A percentile compares a stretch with the other conserved stretches of the same genome.
Conservation (phyloP, 176 grass and related monocot genomes). For the Leersia perrieri region DNA sequence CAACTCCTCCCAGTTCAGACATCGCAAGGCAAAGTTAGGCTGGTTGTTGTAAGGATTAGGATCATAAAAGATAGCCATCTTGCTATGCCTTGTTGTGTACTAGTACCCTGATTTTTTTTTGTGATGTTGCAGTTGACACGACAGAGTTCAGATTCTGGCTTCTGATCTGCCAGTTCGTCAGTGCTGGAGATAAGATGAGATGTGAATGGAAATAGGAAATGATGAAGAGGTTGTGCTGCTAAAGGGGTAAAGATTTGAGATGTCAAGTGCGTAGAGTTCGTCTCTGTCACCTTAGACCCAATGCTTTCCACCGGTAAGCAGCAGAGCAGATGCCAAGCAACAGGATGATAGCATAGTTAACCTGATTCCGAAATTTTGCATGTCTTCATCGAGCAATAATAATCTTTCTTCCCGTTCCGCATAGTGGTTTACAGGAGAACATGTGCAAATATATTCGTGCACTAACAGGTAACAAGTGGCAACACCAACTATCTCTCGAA, state of each 20-base stretch:
- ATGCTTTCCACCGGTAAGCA: neutral
- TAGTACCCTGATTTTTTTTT: neutral
- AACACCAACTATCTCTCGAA: neutral
- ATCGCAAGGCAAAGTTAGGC: neutral
- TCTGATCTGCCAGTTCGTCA: slow-evolving; percentile 16
- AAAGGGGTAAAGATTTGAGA: neutral
- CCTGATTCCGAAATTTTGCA: neutral
- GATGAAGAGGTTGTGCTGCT: neutral
- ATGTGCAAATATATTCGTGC: slow-evolving; percentile 33
- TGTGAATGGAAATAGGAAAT: neutral
- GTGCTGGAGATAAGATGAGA: neutral
- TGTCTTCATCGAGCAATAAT: neutral
- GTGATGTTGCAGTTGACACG: slow-evolving; percentile 1
- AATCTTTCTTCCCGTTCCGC: neutral
- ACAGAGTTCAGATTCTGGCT: neutral
- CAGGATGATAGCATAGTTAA: neutral
- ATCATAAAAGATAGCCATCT: neutral
- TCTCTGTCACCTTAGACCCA: neutral
- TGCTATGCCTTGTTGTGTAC: neutral
- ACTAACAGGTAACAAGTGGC: neutral
- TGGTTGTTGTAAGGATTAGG: neutral
- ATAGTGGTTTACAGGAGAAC: neutral
- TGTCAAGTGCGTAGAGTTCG: neutral
- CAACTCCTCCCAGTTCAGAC: neutral
- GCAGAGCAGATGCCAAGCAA: neutral